Evolutionary conservation across 768 basidiomycete species (phyloP), one percentile per base, ranked within the genome.

Genomic region (Scleroderma bovista): DNA sequence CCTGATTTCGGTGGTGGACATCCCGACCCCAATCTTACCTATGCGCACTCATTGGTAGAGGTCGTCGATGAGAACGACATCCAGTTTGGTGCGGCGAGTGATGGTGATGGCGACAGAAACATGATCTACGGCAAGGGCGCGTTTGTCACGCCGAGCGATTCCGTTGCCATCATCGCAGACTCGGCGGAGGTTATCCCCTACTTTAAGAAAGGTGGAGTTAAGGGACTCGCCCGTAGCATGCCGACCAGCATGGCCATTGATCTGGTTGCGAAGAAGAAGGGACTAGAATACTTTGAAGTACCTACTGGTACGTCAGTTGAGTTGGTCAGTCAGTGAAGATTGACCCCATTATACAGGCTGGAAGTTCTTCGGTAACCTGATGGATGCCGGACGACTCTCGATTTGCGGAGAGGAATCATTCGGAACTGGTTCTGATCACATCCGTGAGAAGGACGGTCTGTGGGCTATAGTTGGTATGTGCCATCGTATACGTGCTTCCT

Each of bases 341-440:
- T 19, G 38, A 19, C 15, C 2, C 16, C 48, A 32, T 29, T 13
- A 39, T 37, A 44, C 56, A 93, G 94, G 95, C 55, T 97, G 93
- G 93, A 99, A 99, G 71, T 99, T 99, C 81, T 99, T 99, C 65
- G 96, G 96, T 42, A 99, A 98, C 72, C 75, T 99, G 59, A 99
- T 99, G 96, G 96, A 99, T 66, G 96, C 96, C 17, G 95, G 94
- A 0, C 80, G 92, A 39, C 80, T 99, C 44, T 97, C 95, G 44
- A 98, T 99, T 64, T 99, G 96, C 62, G 96, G 96, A 50, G 96
- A 99, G 67, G 96, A 99, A 72, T 94, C 92, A 3, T 99, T 99
- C 68, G 96, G 96, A 50, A 99, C 96, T 8, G 96, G 96, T n/a
- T 98, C 95, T 13, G 96, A 99, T 70, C 96, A 99, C 69, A 95